phyloP scores from a whole-genome alignment of 306 rosid species.

The Ormosia semicastrata region DNA sequence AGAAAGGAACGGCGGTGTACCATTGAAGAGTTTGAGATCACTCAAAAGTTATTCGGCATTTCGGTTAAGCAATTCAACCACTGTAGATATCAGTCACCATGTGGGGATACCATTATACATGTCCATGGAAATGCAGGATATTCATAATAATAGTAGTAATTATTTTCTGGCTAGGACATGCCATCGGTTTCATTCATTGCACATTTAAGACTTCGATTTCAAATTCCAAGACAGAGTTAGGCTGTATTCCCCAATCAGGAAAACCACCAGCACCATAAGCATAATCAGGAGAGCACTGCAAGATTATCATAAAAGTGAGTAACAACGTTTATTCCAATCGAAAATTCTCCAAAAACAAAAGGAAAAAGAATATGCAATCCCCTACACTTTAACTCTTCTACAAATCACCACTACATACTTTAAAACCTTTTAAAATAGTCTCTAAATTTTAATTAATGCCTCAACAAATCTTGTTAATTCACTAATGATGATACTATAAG shows the following conservation, averaged over 20 bases:
- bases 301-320: conserved; percentile 23
- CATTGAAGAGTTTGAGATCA: not conserved
- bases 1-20: not conserved
- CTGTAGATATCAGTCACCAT: not conserved
- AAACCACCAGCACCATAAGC: conserved; percentile 88
- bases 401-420: too few relatives aligned
- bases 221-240: conserved; percentile 75
- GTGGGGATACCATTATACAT: conserved; percentile 21
- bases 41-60: not conserved
- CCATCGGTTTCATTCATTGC: conserved; percentile 36
- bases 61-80: conserved; percentile 18
- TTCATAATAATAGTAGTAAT: not conserved
- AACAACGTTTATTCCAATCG: not conserved
- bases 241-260: conserved; percentile 89
- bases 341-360: not conserved
- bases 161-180: not conserved
- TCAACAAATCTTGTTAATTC: too few relatives aligned
- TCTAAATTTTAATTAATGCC: too few relatives aligned
- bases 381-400: too few relatives aligned
- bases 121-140: conserved; percentile 18
- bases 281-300: conserved; percentile 98
- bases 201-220: conserved; percentile 79
- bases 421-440: too few relatives aligned
- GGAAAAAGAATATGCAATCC: too few relatives aligned
- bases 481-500: too few relatives aligned